Evolutionary conservation across 1,284 basidiomycete species (phyloP), one percentile per base, ranked within the genome.

Genomic region (Wallemia hederae): DNA sequence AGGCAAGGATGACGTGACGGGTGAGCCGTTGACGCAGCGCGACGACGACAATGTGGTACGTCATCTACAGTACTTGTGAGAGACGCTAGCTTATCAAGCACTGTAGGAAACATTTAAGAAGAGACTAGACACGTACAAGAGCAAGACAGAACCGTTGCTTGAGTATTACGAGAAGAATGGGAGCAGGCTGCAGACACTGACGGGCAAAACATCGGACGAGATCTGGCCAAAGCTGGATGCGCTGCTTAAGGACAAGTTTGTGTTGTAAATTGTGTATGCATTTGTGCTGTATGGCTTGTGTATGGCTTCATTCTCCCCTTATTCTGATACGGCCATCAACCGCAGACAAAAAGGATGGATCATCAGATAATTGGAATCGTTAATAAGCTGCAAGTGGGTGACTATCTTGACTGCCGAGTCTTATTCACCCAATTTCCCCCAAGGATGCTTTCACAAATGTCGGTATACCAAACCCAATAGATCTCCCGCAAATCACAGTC

Each of bases 1-100:
- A 1, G 92, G 92, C 2, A 76, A 78, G 62, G 94, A 97, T 74
- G 91, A 98, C 69, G 74, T 83, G 62, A 97, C 92, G 0, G 91
- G 90, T 26, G 90, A 99, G 70, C 79, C 83, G 2, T 76, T 99
- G 24, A 81, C 76, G 25, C 87, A 87, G 69, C 77, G 94, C 49
- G 83, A 88, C 25, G 91, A 99, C 69, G 91, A 98, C 70, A 86
- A 87, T 66, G 83, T 88, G 14, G 87, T 88, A 68, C 63, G 83
- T 76, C 5, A 60, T 57, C 39, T 25, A 63, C 31, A 61, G 58
- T 49, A 22, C 55, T 60, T 27, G 61, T 57, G 56, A 59, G 39
- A 56, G 56, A 31, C 24, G 33, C 49, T 24, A 58, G 27, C 61
- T 60, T 55, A 61, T 58, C 63, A 39, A 7, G 58, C 22, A 27